phyloP scores from a whole-genome alignment of 2,329 filamentous ascomycete genomes.

The Sordariomycetes sp. region DNA sequence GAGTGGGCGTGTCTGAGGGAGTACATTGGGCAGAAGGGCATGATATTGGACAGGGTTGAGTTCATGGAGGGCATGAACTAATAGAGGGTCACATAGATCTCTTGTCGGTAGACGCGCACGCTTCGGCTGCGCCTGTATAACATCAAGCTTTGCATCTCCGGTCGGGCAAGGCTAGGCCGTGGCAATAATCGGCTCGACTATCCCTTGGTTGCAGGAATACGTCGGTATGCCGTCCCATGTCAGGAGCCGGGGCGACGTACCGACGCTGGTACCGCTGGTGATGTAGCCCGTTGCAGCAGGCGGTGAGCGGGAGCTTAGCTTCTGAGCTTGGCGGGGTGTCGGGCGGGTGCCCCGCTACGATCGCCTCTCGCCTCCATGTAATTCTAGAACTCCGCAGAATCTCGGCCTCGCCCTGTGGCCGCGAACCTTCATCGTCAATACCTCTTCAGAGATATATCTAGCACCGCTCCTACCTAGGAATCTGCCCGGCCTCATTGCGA shows the following conservation, averaged over 20 bases:
- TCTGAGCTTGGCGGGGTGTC: background rate
- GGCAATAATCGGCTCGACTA: background rate
- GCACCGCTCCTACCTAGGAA: background rate
- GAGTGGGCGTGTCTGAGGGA: slow-evolving; percentile 83
- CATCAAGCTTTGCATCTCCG: background rate
- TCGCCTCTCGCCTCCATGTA: background rate
- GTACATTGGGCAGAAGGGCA: slow-evolving; percentile 69
- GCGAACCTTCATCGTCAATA: background rate
- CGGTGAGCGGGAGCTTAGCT: background rate
- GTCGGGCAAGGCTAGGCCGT: background rate
- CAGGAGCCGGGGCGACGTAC: background rate
- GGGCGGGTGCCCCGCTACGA: background rate
- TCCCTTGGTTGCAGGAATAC: background rate
- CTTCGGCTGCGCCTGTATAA: background rate
- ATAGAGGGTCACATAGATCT: background rate
- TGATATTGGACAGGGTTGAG: slow-evolving; percentile 81
- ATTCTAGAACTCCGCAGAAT: slow-evolving; percentile 5
- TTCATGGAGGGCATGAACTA: slow-evolving; percentile 79
- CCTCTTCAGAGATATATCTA: background rate
- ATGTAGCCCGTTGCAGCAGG: background rate
- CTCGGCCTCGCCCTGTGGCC: background rate
- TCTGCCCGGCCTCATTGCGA: background rate
- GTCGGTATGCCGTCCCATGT: background rate
- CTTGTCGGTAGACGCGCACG: background rate
- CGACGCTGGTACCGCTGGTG: background rate